These are phyloP conservation scores for Mallotus japonicus DNA, from an alignment of 441 rosid species.

Conservation along the genomic window DNA sequence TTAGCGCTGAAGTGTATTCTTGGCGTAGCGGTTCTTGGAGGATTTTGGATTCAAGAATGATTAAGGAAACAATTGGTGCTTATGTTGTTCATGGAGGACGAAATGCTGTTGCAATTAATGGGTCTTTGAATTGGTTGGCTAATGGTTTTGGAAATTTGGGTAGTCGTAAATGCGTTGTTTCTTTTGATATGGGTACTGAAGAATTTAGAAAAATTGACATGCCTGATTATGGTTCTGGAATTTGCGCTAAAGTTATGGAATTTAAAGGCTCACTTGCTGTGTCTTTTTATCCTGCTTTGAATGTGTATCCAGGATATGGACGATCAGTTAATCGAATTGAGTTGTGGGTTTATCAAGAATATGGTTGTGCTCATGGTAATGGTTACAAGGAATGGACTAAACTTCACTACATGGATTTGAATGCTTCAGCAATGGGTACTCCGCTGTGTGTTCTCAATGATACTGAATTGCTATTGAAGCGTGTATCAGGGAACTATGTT, in stretches of 20 bases:
- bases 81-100: conserved; percentile 25
- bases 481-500: not conserved
- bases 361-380: not conserved
- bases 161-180: conserved; percentile 15
- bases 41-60: conserved; percentile 28
- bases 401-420: not conserved
- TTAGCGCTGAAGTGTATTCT: conserved; percentile 33
- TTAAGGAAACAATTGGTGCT: conserved; percentile 7
- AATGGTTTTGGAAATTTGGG: conserved; percentile 8
- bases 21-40: conserved; percentile 28
- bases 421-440: not conserved
- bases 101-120: conserved; percentile 23
- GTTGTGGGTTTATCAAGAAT: conserved; percentile 26
- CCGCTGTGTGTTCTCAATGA: conserved; percentile 25
- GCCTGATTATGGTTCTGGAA: conserved; percentile 5
- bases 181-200: conserved; percentile 34
- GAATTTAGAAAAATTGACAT: conserved; percentile 18
- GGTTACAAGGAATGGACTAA: conserved; percentile 20
- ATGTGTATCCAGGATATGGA: conserved; percentile 23
- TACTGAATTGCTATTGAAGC: conserved; percentile 21
- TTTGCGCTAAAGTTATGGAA: conserved; percentile 21
- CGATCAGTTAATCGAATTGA: conserved; percentile 21
- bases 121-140: conserved; percentile 31
- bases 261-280: conserved; percentile 30
- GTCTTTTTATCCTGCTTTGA: conserved; percentile 27